A percentile compares a stretch with the other conserved stretches of the same genome.
These are phyloP conservation scores for Lactarius quietus DNA, from an alignment of 768 basidiomycete genomes.

Conservation along the genomic window DNA sequence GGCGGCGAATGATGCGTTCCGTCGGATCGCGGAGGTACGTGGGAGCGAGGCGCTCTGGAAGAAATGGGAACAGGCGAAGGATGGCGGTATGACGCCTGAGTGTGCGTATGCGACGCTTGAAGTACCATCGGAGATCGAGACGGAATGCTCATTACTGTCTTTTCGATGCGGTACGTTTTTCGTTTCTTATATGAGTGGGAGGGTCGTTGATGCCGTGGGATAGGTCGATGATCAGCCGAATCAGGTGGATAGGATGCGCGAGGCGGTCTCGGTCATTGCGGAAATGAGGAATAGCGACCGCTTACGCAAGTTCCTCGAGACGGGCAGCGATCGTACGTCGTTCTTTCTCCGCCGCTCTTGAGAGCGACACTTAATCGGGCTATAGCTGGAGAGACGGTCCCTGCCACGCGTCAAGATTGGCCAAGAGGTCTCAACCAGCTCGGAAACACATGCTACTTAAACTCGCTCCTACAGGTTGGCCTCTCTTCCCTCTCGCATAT, in stretches of 20 bases:
- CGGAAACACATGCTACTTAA: conserved; percentile 86
- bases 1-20: conserved; percentile 64
- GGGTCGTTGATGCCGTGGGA: conserved; percentile 10
- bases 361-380: background rate
- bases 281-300: conserved; percentile 71
- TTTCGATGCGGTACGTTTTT: conserved; percentile 57
- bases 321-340: conserved; percentile 72
- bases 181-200: background rate
- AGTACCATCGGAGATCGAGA: conserved; percentile 72
- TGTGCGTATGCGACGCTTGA: conserved; percentile 71
- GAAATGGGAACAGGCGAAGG: conserved; percentile 53
- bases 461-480: conserved; percentile 68
- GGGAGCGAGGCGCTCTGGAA: conserved; percentile 48
- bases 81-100: conserved; percentile 59
- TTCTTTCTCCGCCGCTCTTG: background rate
- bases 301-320: conserved; percentile 58
- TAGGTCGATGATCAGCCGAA: conserved; percentile 71
- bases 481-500: background rate
- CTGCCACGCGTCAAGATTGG: conserved; percentile 55
- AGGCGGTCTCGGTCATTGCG: conserved; percentile 71
- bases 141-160: conserved; percentile 71
- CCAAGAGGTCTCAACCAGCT: conserved; percentile 87
- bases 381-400: conserved; percentile 62
- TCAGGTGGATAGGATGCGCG: conserved; percentile 65
- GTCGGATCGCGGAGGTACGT: conserved; percentile 61